Base-by-base conservation (phyloP, 2,329 filamentous ascomycete species). In the Fusarium neocosmosporiellum region DNA sequence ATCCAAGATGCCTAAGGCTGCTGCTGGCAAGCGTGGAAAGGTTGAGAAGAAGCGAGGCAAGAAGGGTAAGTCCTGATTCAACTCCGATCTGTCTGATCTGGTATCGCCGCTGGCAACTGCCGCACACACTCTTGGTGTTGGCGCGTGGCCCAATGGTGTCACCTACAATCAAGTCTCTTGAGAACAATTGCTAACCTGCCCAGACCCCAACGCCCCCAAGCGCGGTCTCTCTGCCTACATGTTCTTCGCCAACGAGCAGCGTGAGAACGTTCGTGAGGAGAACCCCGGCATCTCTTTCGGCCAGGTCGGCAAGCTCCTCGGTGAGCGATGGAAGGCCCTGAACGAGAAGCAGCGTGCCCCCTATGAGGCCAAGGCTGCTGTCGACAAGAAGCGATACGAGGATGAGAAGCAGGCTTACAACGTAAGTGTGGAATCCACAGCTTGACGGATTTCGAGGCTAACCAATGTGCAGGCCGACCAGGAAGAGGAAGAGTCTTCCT, bases 231-330 rank as follows among this genome's bases (percentile, higher is more conserved):
- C 96, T 62, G 96, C 96, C 74, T 99, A 99, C 91, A 99, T 99
- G 96, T 98, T 98, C 93, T 99, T 98, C 84, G 96, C 96, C 91
- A 98, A 98, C 82, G 96, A 98, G 87, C 94, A 98, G 87, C 95
- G 96, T 79, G 96, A 98, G 83, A 97, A 96, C 84, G 96, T 99
- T 78, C 94, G 96, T 79, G 95, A 98, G 83, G 96, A 98, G 86
- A 98, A 98, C 90, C 96, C 96, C 41, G 96, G 95, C 79, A 98
- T 98, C 87, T 93, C 93, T 78, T 99, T 99, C 86, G 96, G 94
- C 92, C 95, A 98, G 86, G 96, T 99, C 80, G 96, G 96, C 87
- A 98, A 98, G 91, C 89, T 96, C 80, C 94, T 99, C 70, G 96
- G 96, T 86, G 95, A 98, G 90, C 93, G 93, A 88, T 99, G 96